Percentiles rank a stretch among this genome's conserved stretches.
Evolutionary conservation across 495 filamentous ascomycete species (phyloP).

Genomic region (Parathielavia appendiculata): DNA sequence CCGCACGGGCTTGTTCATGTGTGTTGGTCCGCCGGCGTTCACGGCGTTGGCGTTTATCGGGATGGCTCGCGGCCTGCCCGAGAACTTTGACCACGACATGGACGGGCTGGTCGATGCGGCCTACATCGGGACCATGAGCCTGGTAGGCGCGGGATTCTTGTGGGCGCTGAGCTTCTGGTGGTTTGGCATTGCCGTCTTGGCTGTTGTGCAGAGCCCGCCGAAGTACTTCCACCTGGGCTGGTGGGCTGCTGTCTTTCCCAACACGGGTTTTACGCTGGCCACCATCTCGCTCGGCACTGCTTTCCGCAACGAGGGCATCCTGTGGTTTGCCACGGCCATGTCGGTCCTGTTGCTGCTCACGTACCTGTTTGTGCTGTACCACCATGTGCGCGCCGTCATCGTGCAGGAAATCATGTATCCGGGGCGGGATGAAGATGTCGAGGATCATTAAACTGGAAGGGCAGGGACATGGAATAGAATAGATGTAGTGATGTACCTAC

Average conservation of each 20-base stretch:
- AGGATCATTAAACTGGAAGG: slow-evolving; percentile 26
- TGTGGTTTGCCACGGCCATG: slow-evolving; percentile 47
- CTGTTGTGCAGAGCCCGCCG: slow-evolving; percentile 45
- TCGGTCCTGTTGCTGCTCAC: slow-evolving; percentile 51
- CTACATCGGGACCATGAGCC: slow-evolving; percentile 46
- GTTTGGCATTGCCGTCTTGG: slow-evolving; percentile 58
- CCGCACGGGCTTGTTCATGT: slow-evolving; percentile 64
- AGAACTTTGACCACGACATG: slow-evolving; percentile 34
- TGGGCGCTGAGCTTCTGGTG: slow-evolving; percentile 75
- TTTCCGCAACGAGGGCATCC: slow-evolving; percentile 39
- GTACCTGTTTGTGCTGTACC: slow-evolving; percentile 53
- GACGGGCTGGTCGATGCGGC: slow-evolving; percentile 27
- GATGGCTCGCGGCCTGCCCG: slow-evolving; percentile 25
- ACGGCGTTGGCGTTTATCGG: slow-evolving; percentile 41
- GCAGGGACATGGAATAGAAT: background rate
- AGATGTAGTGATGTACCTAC: background rate
- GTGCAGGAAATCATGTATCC: slow-evolving; percentile 55
- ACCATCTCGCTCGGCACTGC: slow-evolving; percentile 46
- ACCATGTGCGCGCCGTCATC: slow-evolving; percentile 50
- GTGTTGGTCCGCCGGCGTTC: slow-evolving; percentile 63
- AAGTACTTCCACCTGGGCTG: slow-evolving; percentile 53
- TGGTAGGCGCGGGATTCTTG: slow-evolving; percentile 57
- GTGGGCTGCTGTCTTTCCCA: slow-evolving; percentile 58
- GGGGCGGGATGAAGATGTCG: slow-evolving; percentile 58
- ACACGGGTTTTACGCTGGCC: slow-evolving; percentile 52